Percentiles rank a stretch among this genome's conserved stretches.
Conservation (phyloP, 306 rosid genomes). For the Cicer cuneatum region DNA sequence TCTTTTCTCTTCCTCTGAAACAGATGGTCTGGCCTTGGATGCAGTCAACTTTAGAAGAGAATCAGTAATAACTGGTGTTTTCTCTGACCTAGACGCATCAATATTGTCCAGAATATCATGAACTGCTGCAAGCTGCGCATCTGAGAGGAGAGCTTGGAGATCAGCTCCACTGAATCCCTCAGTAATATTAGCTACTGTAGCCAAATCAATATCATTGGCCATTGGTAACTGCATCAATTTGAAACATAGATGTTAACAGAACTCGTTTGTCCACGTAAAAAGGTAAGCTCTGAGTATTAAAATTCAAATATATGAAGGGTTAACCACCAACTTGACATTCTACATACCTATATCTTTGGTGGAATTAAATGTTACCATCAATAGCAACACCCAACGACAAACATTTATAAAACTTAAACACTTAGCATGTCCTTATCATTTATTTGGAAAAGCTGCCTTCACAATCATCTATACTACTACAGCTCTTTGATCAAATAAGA, state of each 20-base stretch:
- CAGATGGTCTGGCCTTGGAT: slow-evolving; percentile 80
- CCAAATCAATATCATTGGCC: slow-evolving; percentile 76
- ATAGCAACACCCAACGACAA: neutral
- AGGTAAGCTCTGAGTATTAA: slow-evolving; percentile 20
- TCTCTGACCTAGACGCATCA: slow-evolving; percentile 48
- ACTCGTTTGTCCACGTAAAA: slow-evolving; percentile 5
- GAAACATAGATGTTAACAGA: slow-evolving; percentile 25
- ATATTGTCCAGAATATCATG: slow-evolving; percentile 70
- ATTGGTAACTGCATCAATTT: slow-evolving; percentile 67
- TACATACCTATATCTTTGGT: neutral
- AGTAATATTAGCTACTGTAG: slow-evolving; percentile 71
- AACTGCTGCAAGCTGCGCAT: slow-evolving; percentile 96
- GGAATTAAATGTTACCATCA: slow-evolving; percentile 19
- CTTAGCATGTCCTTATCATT: neutral
- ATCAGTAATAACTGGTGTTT: slow-evolving; percentile 72
- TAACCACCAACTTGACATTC: slow-evolving; percentile 4
- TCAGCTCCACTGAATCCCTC: slow-evolving; percentile 98
- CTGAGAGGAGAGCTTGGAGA: slow-evolving; percentile 95
- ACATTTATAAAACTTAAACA: neutral
- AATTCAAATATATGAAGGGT: neutral
- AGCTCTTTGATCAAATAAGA: neutral
- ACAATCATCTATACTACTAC: neutral
- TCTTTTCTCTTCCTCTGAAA: slow-evolving; percentile 81
- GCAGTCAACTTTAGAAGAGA: slow-evolving; percentile 68
- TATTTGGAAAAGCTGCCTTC: neutral